Conservation (phyloP, 805 yeast genomes). For the Ogataea thermomethanolica region DNA sequence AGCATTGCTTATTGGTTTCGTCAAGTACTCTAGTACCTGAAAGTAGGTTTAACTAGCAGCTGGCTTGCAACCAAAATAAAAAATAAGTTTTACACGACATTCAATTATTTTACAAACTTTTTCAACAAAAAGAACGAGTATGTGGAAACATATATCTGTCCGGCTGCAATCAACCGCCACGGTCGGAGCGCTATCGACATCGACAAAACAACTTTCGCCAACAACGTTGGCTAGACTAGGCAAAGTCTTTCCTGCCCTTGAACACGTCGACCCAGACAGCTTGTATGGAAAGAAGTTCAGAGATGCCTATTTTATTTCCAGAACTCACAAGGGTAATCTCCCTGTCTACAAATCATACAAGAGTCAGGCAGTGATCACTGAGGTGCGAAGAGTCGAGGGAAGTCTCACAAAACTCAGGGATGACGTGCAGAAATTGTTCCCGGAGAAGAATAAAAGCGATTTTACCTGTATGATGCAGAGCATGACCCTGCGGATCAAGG, state of each 20-base stretch:
- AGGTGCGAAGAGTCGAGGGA: slow-evolving; percentile 69
- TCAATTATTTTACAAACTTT: not conserved
- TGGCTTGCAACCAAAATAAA: not conserved
- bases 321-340: slow-evolving; percentile 62
- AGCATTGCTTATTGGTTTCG: too few species aligned
- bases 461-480: slow-evolving; percentile 50
- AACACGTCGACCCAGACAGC: slow-evolving; percentile 23
- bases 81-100: not conserved
- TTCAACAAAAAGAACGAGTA: not conserved
- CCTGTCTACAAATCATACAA: slow-evolving; percentile 78
- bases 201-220: not conserved
- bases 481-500: slow-evolving; percentile 50
- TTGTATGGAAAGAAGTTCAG: slow-evolving; percentile 34
- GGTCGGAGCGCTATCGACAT: not conserved
- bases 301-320: slow-evolving; percentile 40
- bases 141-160: slow-evolving; percentile 8
- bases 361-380: slow-evolving; percentile 63
- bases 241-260: slow-evolving; percentile 27
- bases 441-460: slow-evolving; percentile 40
- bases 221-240: slow-evolving; percentile 12
- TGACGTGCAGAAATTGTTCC: slow-evolving; percentile 55
- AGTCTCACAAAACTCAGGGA: slow-evolving; percentile 60
- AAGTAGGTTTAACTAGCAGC: not conserved
- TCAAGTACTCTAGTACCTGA: too few species aligned
- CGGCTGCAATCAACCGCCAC: slow-evolving; percentile 20